Conservation (phyloP, 1,284 basidiomycete species). For the Anthracocystis walkeri region DNA sequence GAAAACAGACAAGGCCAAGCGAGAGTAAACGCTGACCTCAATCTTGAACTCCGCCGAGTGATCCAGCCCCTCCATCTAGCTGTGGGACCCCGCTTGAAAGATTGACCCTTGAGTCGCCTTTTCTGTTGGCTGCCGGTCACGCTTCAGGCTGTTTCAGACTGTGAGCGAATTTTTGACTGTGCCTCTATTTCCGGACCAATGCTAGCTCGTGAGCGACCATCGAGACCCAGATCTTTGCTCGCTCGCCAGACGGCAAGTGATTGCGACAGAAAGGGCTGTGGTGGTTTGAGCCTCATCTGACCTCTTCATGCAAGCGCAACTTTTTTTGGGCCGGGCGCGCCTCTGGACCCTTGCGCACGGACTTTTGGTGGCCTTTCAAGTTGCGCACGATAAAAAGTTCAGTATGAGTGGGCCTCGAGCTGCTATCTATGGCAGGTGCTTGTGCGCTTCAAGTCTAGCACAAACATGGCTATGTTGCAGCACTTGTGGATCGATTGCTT, state of each 20-base stretch:
- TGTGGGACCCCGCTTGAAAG: conserved; percentile 7
- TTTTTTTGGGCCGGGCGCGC: not conserved
- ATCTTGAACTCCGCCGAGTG: not conserved
- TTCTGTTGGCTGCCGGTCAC: not conserved
- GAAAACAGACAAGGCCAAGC: not conserved
- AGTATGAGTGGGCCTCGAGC: no score
- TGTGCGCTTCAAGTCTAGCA: no score
- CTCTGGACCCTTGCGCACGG: conserved; percentile 14
- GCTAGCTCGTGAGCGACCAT: not conserved
- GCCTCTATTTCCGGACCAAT: not conserved
- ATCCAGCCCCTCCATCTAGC: not conserved
- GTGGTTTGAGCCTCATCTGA: not conserved
- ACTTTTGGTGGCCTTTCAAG: conserved; percentile 11
- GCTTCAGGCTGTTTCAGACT: conserved; percentile 2
- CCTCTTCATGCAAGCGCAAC: not conserved
- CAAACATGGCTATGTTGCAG: no score
- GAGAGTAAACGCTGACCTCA: not conserved
- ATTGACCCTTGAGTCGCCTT: not conserved
- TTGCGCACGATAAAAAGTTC: conserved; percentile 23
- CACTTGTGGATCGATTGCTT: no score
- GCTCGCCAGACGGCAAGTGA: not conserved
- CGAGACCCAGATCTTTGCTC: not conserved
- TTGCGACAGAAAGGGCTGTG: not conserved
- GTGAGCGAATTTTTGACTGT: not conserved
- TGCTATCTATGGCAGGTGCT: no score